Conservation (phyloP, 2,329 filamentous ascomycete species). For the Colletotrichum sojae region DNA sequence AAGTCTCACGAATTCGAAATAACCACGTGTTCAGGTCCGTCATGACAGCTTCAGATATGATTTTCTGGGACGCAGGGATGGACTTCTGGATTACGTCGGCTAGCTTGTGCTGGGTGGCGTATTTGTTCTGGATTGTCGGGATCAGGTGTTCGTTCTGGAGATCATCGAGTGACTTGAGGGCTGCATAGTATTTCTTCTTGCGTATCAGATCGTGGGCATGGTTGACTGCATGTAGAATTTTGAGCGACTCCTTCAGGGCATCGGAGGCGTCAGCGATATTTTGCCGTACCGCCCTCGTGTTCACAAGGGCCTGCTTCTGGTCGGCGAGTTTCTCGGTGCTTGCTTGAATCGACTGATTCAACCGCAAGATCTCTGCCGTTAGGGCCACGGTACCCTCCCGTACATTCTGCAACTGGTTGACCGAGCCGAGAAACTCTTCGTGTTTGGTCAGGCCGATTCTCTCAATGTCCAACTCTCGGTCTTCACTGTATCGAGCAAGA, state of each 20-base stretch:
- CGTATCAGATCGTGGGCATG: slow-evolving; percentile 92
- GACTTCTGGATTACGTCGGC: slow-evolving; percentile 97
- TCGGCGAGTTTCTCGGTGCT: slow-evolving; percentile 95
- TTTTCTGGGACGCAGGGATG: slow-evolving; percentile 90
- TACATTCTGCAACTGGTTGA: slow-evolving; percentile 93
- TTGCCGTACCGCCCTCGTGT: slow-evolving; percentile 91
- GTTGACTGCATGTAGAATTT: slow-evolving; percentile 93
- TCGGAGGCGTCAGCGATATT: slow-evolving; percentile 95
- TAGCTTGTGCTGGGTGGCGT: slow-evolving; percentile 94
- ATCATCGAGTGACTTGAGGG: slow-evolving; percentile 93
- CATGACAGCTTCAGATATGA: slow-evolving; percentile 97
- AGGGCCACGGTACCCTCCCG: slow-evolving; percentile 90
- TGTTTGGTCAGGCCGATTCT: slow-evolving; percentile 95
- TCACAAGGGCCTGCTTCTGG: slow-evolving; percentile 94
- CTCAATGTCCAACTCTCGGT: slow-evolving; percentile 93
- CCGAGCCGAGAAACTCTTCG: slow-evolving; percentile 94
- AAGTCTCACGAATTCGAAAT: slow-evolving; percentile 93
- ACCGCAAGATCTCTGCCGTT: slow-evolving; percentile 89
- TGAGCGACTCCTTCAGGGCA: slow-evolving; percentile 90
- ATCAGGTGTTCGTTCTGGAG: slow-evolving; percentile 94
- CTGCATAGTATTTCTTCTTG: slow-evolving; percentile 96
- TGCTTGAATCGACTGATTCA: slow-evolving; percentile 94
- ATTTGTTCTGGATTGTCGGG: slow-evolving; percentile 80
- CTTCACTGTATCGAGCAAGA: slow-evolving; percentile 84
- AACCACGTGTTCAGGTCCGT: slow-evolving; percentile 97